A percentile compares a stretch with the other conserved stretches of the same genome.
phyloP scores from a whole-genome alignment of 257 asterid genomes.

The Scutellaria baicalensis region DNA sequence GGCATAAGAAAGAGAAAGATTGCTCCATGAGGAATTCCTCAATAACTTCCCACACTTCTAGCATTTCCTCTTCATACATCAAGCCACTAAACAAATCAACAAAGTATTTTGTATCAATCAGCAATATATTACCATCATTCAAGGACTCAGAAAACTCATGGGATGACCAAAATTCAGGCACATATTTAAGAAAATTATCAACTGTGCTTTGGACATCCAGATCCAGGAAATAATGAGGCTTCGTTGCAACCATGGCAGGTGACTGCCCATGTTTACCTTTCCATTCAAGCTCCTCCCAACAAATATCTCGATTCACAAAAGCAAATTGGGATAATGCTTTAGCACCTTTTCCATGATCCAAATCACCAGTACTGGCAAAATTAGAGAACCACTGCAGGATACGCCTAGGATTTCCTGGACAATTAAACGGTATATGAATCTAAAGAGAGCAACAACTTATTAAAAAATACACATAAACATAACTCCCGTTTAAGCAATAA shows the following conservation, averaged over 20 bases:
- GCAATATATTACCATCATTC: conserved; percentile 74
- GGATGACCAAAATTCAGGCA: conserved; percentile 95
- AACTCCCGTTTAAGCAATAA: background rate
- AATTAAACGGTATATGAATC: conserved; percentile 11
- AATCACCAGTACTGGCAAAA: conserved; percentile 48
- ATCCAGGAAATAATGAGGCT: conserved; percentile 97
- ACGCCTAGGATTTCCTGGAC: conserved; percentile 66
- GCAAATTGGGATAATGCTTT: conserved; percentile 89
- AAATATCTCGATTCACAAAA: conserved; percentile 80
- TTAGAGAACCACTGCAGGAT: conserved; percentile 85
- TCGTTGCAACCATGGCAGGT: conserved; percentile 99
- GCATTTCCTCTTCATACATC: conserved; percentile 70
- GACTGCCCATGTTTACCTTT: conserved; percentile 96
- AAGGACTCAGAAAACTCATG: conserved; percentile 77
- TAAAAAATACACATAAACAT: background rate
- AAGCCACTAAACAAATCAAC: conserved; percentile 55
- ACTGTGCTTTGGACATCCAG: conserved; percentile 87
- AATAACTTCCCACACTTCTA: conserved; percentile 68
- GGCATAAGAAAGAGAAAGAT: conserved; percentile 73
- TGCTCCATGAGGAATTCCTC: conserved; percentile 71
- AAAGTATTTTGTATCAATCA: conserved; percentile 54
- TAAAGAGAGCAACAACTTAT: background rate
- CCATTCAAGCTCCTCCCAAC: conserved; percentile 99
- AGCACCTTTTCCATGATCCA: conserved; percentile 83
- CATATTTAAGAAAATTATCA: conserved; percentile 85